Conservation (phyloP, 2,329 filamentous ascomycete species). For the Ophiostoma novo-ulmi region DNA sequence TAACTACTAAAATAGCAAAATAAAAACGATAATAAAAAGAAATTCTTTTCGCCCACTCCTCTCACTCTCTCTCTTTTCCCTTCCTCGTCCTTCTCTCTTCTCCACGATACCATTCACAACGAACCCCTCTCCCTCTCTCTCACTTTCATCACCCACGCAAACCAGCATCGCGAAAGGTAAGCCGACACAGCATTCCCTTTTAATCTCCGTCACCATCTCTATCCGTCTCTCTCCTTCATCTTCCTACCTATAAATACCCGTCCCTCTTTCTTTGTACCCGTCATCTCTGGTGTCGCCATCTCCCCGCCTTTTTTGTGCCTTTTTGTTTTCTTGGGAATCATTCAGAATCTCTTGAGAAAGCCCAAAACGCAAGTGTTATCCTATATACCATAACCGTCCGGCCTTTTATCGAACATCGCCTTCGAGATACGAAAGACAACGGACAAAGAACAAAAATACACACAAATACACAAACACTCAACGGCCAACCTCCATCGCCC, state of each 20-base stretch:
- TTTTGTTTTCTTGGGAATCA: not conserved
- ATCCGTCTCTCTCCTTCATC: not conserved
- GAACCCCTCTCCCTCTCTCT: slow-evolving; percentile 16
- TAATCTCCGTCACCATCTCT: not conserved
- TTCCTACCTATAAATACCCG: slow-evolving; percentile 1
- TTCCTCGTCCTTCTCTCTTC: slow-evolving; percentile 17
- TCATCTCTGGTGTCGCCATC: slow-evolving; percentile 7
- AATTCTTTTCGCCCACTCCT: slow-evolving; percentile 24
- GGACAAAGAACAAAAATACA: not conserved
- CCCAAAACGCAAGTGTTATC: not conserved
- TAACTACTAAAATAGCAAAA: slow-evolving; percentile 17
- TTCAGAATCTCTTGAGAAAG: not conserved
- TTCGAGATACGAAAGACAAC: not conserved
- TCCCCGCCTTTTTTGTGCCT: slow-evolving; percentile 12
- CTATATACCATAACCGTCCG: not conserved
- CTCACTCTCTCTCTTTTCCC: slow-evolving; percentile 17
- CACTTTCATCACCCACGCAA: slow-evolving; percentile 15
- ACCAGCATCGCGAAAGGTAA: slow-evolving; percentile 26
- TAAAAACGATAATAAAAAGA: slow-evolving; percentile 28
- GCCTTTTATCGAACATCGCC: not conserved
- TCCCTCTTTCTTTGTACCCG: not conserved
- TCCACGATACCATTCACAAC: slow-evolving; percentile 21
- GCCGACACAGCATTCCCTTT: not conserved
- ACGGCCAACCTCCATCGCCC: not conserved
- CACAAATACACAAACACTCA: not conserved